Base-by-base conservation (phyloP, 202 grass and related monocot species). In the Carex sylvatica region DNA sequence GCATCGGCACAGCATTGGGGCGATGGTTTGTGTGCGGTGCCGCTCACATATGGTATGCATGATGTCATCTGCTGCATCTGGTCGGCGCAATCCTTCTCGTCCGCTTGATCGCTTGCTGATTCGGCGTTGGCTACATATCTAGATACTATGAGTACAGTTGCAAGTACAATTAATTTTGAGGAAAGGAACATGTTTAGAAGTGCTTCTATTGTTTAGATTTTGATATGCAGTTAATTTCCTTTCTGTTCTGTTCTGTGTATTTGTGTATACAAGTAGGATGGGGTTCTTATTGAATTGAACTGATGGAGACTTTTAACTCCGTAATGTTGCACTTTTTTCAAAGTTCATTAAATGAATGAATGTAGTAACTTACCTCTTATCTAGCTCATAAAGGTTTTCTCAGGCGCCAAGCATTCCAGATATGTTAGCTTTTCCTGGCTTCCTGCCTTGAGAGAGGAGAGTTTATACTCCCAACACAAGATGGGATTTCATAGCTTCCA, bases 31-130 rank as follows among this genome's bases (percentile, higher is more conserved):
- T 38, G 38, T 4, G 86, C 81, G 0, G 38, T 46, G 15, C 81
- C 86, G 15, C 71, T 87, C 44, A 83, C 86, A 70, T 87, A 87
- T 11, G 86, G 80, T 23, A 87, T 78, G 80, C 86, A 83, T 4
- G 86, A 44, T 31, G 61, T 72, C 85, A 87, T 63, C 22, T 87
- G 51, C 85, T 78, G 85, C 70, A 87, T 78, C 60, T 87, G 70
- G 49, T 83, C 70, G 0, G 66, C 59, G n/a, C 83, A 85, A 26
- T 85, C 87, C 83, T 89, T 82, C n/a, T 78, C 18, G 24, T 74
- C 82, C 36, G 63, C 60, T 54, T 67, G 38, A 65, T 82, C 53
- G 11, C 4, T 56, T 2, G 24, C 31, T 38, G 52, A 22, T 72
- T 70, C 76, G 42, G 65, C 22, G 11, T 68, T 24, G 15, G 42